Base-by-base conservation (phyloP, 495 filamentous ascomycete genomes). In the Achaetomiella virescens region DNA sequence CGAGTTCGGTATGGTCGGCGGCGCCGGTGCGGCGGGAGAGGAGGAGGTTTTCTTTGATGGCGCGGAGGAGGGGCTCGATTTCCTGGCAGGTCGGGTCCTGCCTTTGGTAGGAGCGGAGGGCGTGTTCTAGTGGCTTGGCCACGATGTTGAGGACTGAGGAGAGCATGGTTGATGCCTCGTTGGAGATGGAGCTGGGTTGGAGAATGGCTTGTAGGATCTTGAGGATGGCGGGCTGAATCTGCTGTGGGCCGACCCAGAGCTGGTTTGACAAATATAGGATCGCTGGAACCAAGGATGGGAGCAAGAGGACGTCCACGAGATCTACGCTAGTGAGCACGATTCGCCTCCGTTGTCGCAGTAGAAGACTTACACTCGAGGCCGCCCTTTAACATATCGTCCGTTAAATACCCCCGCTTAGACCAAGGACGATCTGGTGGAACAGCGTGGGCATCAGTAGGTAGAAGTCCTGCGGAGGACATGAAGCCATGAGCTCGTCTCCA, bases 391-490 rank as follows among this genome's bases (percentile, higher is more conserved):
- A 82, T 83, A 17, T 95, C 89, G 18, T 95, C 81, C 21, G 84
- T 81, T 21, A 98, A 70, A 31, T 84, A 77, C 6, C 83, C 83
- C 79, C 81, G 55, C 83, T 80, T 61, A 85, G 87, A 2, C 90
- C 93, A 11, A 86, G 76, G 1, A 95, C 79, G 42, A 87, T 89
- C 60, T 97, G 90, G 52, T 85, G 79, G 63, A 97, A 95, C 0
- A 97, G 70, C 1, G 91, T 93, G 8, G 91, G 85, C 5, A 95
- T 85, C n/a, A 98, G 82, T 17, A 88, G 72, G 62, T 97, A 96
- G 64, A 97, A 98, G 29, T 95, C 88, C 61, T 96, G 91, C 2
- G 93, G 95, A 22, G 86, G 89, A 63, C 93, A 97, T 2, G 86
- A 83, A 8, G 89, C 86, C 86, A 97, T 90, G 6, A 95, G 81